Base-by-base conservation (phyloP, 1,284 basidiomycete species). In the Volvariella volvacea region DNA sequence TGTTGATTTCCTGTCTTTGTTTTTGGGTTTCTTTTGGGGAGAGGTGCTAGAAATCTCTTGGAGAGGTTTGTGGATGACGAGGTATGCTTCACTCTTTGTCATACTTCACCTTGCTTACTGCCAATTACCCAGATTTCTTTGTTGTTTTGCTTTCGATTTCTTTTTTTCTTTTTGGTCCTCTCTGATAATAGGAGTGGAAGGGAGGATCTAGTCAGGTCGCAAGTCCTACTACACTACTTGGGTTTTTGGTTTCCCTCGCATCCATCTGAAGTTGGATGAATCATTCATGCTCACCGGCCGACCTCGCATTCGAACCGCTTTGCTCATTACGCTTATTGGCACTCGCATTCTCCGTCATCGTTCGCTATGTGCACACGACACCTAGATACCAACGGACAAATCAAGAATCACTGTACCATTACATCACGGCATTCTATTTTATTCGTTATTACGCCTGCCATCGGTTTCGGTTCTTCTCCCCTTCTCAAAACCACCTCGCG, bases 311-410 rank as follows among this genome's bases (percentile, higher is more conserved):
- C 25, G 25, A 28, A 28, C 25, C 6, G 25, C 25, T 12, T 6
- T 12, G 25, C 25, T 28, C 25, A 28, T 12, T 28, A 28, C 12
- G 25, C 25, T 28, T 28, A 28, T 12, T 28, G 6, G 25, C 25
- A 12, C 25, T 28, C 25, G 12, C 25, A 28, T 28, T 28, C 25
- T 12, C 12, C 25, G 12, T 36, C 34, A 20, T 6, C 34, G 34
- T 36, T 36, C 34, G 34, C 34, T 20, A 36, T 36, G n/a, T 36
- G 34, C 34, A 36, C 34, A 36, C 34, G 14, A 36, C n/a, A 36
- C 34, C 19, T 20, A 6, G n/a, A 20, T 20, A 36, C 34, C n/a
- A 36, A 36, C 8, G 19, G 34, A 36, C 14, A 15, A 28, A 28
- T 28, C 25, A 28, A 28, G 25, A 28, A 28, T 6, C 25, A 28